Percentiles rank a stretch among this genome's conserved stretches.
Conservation (phyloP, 495 filamentous ascomycete genomes). For the Penicillium silybi region DNA sequence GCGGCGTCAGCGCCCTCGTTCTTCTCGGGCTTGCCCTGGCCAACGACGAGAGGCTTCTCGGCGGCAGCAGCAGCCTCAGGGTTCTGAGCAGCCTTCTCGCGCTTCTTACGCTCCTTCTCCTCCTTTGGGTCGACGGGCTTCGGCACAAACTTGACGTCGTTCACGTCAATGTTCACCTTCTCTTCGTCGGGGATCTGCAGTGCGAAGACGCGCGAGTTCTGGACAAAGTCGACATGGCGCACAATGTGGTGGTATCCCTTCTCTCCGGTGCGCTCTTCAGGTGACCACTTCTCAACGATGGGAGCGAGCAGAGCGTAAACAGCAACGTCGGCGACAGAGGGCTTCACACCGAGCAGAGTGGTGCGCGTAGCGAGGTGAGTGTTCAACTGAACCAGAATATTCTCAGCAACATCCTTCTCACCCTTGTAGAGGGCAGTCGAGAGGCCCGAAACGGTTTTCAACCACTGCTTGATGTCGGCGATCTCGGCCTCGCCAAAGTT, state of each 20-base stretch:
- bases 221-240: constrained; percentile 88
- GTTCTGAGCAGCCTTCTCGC: constrained; percentile 65
- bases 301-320: constrained; percentile 80
- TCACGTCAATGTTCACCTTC: constrained; percentile 74
- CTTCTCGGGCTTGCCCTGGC: constrained; percentile 43
- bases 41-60: constrained; percentile 30
- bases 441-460: constrained; percentile 67
- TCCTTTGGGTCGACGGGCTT: constrained; percentile 79
- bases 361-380: constrained; percentile 82
- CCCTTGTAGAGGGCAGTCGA: constrained; percentile 54
- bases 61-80: constrained; percentile 39
- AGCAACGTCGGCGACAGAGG: constrained; percentile 83
- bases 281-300: constrained; percentile 70
- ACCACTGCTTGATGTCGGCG: constrained; percentile 83
- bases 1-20: constrained; percentile 26
- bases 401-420: constrained; percentile 47
- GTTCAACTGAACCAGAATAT: constrained; percentile 71
- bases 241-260: constrained; percentile 88
- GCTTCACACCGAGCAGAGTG: constrained; percentile 85
- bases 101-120: constrained; percentile 85
- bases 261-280: constrained; percentile 88
- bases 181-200: constrained; percentile 67
- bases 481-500: constrained; percentile 73
- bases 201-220: constrained; percentile 77
- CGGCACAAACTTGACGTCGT: constrained; percentile 77